phyloP scores from a whole-genome alignment of 352 stramenopile species.

The Discostella stelligera region DNA sequence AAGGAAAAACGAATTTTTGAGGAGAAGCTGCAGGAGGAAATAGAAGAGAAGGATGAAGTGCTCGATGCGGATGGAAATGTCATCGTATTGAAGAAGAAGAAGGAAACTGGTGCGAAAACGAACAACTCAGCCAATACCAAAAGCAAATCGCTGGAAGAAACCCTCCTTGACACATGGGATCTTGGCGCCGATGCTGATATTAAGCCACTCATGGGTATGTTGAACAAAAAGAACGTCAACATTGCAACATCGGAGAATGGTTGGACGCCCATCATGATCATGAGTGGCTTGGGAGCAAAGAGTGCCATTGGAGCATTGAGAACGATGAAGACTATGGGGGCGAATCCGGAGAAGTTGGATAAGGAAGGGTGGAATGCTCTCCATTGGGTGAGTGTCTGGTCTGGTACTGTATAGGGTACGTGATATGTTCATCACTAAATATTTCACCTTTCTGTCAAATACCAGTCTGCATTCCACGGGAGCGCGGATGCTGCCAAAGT shows the following conservation, averaged over 20 bases:
- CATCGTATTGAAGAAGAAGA: constrained; percentile 53
- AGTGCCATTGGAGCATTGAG: constrained; percentile 57
- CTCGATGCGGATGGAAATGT: constrained; percentile 66
- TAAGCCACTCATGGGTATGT: constrained; percentile 50
- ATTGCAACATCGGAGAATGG: constrained; percentile 68
- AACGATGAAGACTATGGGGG: constrained; percentile 66
- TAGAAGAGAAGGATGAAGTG: constrained; percentile 66
- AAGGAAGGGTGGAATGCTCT: constrained; percentile 80
- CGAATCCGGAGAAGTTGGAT: constrained; percentile 71
- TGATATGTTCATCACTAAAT: constrained; percentile 5
- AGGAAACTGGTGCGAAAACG: constrained; percentile 30
- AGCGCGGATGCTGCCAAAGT: constrained; percentile 66
- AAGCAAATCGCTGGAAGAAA: constrained; percentile 68
- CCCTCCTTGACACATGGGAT: constrained; percentile 83
- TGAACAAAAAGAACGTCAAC: constrained; percentile 80
- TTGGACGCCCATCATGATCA: constrained; percentile 83
- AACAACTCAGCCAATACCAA: constrained; percentile 34
- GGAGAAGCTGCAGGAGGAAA: constrained; percentile 68
- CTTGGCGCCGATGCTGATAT: constrained; percentile 73
- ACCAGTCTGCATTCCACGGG: constrained; percentile 70
- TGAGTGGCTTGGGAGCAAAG: constrained; percentile 68
- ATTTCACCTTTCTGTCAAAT: constrained; percentile 2
- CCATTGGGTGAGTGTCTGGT: constrained; percentile 63
- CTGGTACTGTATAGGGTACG: constrained; percentile 3
- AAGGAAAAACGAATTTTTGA: constrained; percentile 70